Evolutionary conservation across 106 monocot species (phyloP), one percentile per base, ranked within the genome.

Genomic region (Posidonia australis): DNA sequence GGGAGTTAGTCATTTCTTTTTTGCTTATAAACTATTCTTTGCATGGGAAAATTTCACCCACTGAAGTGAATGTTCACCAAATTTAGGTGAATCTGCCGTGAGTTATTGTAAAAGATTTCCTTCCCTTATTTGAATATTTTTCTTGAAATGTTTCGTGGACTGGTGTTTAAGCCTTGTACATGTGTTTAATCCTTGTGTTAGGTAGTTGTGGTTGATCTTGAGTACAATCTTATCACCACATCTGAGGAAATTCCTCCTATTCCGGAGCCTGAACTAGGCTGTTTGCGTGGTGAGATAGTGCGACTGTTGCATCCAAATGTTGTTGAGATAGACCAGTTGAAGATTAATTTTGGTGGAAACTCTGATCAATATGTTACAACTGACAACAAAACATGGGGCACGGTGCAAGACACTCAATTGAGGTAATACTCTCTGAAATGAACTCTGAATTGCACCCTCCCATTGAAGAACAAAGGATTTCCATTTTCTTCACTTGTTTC

Each of bases 191-290:
- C 12, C 10, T 68, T 58, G 32, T 63, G 83, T 54, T 67, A 98
- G 98, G 98, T 98, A 51, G 90, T 98, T 51, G 85, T 98, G 42
- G 98, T 98, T 53, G 91, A 98, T 71, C 90, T 98, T 70, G 98
- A 98, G 36, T 75, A 77, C 71, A 98, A 98, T 67, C 72, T 76
- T 48, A 88, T 98, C 46, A 81, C 80, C 9, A 87, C 82, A 5
- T 66, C 98, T 58, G 98, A 98, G 71, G 98, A 98, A 67, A 83
- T 98, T 61, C 98, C 98, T 70, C 63, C 74, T 32, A 79, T 98
- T 63, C 98, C 91, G 19, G 90, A 98, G 22, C 82, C 81, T 54
- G 98, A 98, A 70, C 58, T 79, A 22, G 80, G 70, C 49, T 81
- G 78, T 75, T 58, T 98, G 51, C 82, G 87, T 32, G 59, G 46